These are phyloP conservation scores for Cardamine occulta DNA, from an alignment of 345 rosid species.

Conservation along the genomic window DNA sequence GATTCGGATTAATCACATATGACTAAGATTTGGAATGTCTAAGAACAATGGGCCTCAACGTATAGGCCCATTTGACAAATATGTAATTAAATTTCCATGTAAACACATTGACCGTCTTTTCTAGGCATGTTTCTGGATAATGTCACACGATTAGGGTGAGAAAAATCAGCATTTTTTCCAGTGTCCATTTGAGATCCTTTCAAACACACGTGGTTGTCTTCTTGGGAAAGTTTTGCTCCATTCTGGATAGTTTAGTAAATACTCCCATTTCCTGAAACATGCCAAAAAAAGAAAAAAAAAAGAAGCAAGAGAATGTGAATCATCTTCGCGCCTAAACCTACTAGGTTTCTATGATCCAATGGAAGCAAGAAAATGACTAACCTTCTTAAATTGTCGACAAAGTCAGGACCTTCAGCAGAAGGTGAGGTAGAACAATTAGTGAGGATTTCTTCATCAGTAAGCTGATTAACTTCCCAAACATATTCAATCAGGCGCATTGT, in stretches of 20 bases:
- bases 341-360: neutral
- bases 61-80: too few relatives aligned
- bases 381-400: slow-evolving; percentile 69
- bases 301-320: neutral
- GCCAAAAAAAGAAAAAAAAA: neutral
- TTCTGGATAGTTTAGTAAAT: slow-evolving; percentile 60
- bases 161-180: slow-evolving; percentile 42
- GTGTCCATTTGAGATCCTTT: slow-evolving; percentile 58
- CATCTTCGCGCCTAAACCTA: neutral
- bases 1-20: neutral
- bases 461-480: slow-evolving; percentile 47
- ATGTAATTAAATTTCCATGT: too few relatives aligned
- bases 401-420: slow-evolving; percentile 82
- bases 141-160: too few relatives aligned
- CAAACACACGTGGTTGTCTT: slow-evolving; percentile 65
- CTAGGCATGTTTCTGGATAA: too few relatives aligned
- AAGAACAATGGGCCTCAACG: slow-evolving; percentile 12
- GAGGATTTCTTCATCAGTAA: slow-evolving; percentile 69
- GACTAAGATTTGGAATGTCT: slow-evolving; percentile 1
- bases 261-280: slow-evolving; percentile 62
- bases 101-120: too few relatives aligned
- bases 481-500: slow-evolving; percentile 36
- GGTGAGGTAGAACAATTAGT: slow-evolving; percentile 75
- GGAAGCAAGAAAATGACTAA: slow-evolving; percentile 29
- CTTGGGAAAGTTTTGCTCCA: slow-evolving; percentile 67